Evolutionary conservation across 179 eudicot genomes (phyloP).

Genomic region (Vitellaria paradoxa): DNA sequence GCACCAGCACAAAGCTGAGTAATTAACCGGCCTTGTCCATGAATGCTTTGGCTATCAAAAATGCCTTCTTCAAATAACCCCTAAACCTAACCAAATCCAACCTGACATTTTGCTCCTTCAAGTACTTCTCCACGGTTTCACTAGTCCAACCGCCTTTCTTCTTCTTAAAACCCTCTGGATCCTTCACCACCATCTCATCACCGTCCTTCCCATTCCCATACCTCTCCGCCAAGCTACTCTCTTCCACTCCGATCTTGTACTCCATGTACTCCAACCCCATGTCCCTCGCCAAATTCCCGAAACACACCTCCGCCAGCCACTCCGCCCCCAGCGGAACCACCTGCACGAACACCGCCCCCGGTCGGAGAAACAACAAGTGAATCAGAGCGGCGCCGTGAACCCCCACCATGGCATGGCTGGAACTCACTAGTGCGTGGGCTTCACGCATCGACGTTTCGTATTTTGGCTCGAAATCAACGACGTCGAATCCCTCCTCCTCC

Average conservation of each 20-base stretch:
- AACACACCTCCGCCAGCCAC: slow-evolving; percentile 39
- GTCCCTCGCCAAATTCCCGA: slow-evolving; percentile 46
- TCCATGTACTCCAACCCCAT: slow-evolving; percentile 49
- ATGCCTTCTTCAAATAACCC: slow-evolving; percentile 30
- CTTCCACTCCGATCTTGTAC: slow-evolving; percentile 41
- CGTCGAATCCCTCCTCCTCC: slow-evolving; percentile 41
- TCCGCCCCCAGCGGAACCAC: slow-evolving; percentile 50
- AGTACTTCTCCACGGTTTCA: slow-evolving; percentile 32
- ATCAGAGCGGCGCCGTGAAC: slow-evolving; percentile 65
- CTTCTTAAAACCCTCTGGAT: slow-evolving; percentile 23
- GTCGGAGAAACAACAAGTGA: slow-evolving; percentile 48
- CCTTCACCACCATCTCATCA: slow-evolving; percentile 28
- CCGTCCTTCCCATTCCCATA: slow-evolving; percentile 21
- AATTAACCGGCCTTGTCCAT: slow-evolving; percentile 16
- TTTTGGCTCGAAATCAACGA: slow-evolving; percentile 41
- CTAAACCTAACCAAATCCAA: slow-evolving; percentile 47
- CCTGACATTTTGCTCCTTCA: slow-evolving; percentile 51
- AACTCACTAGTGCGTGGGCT: slow-evolving; percentile 28
- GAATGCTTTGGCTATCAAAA: slow-evolving; percentile 39
- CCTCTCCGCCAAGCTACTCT: slow-evolving; percentile 45
- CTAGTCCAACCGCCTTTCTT: slow-evolving; percentile 32
- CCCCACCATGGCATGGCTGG: slow-evolving; percentile 51
- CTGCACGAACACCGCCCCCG: slow-evolving; percentile 46
- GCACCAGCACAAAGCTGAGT: too few species aligned
- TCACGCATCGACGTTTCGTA: slow-evolving; percentile 21